phyloP scores from a whole-genome alignment of 495 filamentous ascomycete species.

The Neurospora tetraspora region DNA sequence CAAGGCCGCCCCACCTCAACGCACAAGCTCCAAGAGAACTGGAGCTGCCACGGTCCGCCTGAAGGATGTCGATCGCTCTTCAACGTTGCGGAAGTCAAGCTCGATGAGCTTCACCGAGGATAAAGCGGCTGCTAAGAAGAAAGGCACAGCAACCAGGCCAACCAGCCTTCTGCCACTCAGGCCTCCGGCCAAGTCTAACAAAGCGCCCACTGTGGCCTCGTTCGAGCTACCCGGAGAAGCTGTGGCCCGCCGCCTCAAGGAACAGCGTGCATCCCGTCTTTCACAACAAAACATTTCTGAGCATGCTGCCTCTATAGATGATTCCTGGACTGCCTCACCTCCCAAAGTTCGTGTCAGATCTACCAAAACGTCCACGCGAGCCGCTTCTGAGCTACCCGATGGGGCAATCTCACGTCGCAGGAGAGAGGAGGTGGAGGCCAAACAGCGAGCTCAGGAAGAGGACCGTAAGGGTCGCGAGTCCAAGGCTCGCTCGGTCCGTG shows the following conservation, averaged over 20 bases:
- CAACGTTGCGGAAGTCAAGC: constrained; percentile 24
- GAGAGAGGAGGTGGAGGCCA: constrained; percentile 55
- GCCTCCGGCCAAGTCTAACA: constrained; percentile 43
- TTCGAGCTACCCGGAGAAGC: constrained; percentile 68
- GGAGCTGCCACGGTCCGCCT: constrained; percentile 12
- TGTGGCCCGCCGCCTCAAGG: constrained; percentile 50
- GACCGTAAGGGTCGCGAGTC: constrained; percentile 48
- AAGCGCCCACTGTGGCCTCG: constrained; percentile 51
- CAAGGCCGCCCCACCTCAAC: constrained; percentile 6
- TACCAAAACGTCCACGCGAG: constrained; percentile 46
- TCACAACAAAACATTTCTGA: constrained; percentile 25
- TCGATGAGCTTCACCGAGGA: constrained; percentile 25
- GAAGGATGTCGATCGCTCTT: constrained; percentile 15
- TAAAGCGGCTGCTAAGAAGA: constrained; percentile 15
- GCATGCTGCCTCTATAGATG: constrained; percentile 17
- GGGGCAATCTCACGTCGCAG: constrained; percentile 63
- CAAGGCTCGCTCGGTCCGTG: constrained; percentile 53
- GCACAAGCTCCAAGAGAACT: constrained; percentile 10
- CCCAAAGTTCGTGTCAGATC: constrained; percentile 44
- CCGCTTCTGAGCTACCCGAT: constrained; percentile 62
- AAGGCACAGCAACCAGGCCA: constrained; percentile 21
- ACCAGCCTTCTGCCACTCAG: constrained; percentile 37
- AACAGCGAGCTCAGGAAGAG: constrained; percentile 48
- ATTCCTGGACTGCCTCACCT: constrained; percentile 16
- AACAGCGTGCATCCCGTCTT: constrained; percentile 39